These are phyloP conservation scores for Carallia pectinifolia DNA, from an alignment of 345 rosid species.

Conservation along the genomic window DNA sequence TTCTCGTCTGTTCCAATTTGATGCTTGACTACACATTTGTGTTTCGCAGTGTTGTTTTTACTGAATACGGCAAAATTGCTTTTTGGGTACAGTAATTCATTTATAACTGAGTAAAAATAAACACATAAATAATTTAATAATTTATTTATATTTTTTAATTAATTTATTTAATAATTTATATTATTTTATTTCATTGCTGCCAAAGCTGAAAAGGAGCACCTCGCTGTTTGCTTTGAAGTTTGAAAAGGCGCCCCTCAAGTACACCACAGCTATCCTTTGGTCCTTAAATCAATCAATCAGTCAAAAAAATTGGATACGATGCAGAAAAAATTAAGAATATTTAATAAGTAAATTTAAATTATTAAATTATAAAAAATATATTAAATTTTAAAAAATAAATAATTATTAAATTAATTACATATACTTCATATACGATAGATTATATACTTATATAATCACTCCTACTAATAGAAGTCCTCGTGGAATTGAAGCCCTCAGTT, in stretches of 20 bases:
- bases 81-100: too few species aligned
- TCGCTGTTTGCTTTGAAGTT: neutral
- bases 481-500: slow-evolving; percentile 14
- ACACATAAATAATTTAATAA: too few species aligned
- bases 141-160: too few species aligned
- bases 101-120: too few species aligned
- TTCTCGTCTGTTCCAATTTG: neutral
- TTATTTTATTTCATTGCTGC: neutral
- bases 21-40: neutral
- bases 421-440: too few species aligned
- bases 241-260: neutral
- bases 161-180: too few species aligned
- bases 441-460: too few species aligned
- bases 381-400: too few species aligned
- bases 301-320: neutral
- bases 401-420: too few species aligned
- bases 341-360: too few species aligned
- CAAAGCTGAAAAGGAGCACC: neutral
- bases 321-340: neutral
- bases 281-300: slow-evolving; percentile 16
- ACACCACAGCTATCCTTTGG: neutral
- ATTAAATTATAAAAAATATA: too few species aligned
- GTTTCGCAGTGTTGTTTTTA: slow-evolving; percentile 16
- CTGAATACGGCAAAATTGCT: neutral
- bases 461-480: neutral